Base-by-base conservation (phyloP, 352 stramenopile genomes). In the Pythium grandisporangium region DNA sequence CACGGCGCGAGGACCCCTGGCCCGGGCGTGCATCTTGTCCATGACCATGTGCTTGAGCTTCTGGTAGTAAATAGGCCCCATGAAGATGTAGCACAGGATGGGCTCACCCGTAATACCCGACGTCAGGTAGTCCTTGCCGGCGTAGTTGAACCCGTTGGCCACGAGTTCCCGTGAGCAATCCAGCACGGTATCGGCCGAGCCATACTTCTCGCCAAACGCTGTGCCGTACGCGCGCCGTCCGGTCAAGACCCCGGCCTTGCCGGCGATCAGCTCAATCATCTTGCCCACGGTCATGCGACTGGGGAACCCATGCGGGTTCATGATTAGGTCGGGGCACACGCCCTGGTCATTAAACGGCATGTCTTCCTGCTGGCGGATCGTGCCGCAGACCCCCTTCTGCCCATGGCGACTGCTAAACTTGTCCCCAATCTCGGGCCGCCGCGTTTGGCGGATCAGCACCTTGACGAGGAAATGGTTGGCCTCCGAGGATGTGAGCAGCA, bases 31-130 rank as follows among this genome's bases (percentile, higher is more conserved):
- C 83, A 99, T 99, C 75, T 99, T 99, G 72, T 99, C 97, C 76
- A 99, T 95, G n/a, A 99, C 97, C 97, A 99, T 99, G 65, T 99
- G 97, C 75, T 99, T 99, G 14, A 99, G 78, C 65, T 99, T 99
- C 66, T 99, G 97, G 63, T 99, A 99, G 64, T 99, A 99, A 16
- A 99, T 95, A 20, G 97, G 97, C 1, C 97, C 97, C 54, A 98
- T 98, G 61, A 99, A 99, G 52, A 99, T 98, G 70, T 99, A 99
- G 40, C 95, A 96, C 67, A 98, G 71, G 16, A 99, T 83, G 4
- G 95, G 93, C 51, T 99, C 93, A 30, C 97, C 97, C 45, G 90
- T 98, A 26, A 96, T 95, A 30, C 82, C 82, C 16, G 72, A 92
- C 33, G 87, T 97, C 26, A 99, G 66, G 23, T 98, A 82, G 63